Percentiles rank a stretch among this genome's conserved stretches.
phyloP scores from a whole-genome alignment of 768 basidiomycete genomes.

The Rickenella mellea region DNA sequence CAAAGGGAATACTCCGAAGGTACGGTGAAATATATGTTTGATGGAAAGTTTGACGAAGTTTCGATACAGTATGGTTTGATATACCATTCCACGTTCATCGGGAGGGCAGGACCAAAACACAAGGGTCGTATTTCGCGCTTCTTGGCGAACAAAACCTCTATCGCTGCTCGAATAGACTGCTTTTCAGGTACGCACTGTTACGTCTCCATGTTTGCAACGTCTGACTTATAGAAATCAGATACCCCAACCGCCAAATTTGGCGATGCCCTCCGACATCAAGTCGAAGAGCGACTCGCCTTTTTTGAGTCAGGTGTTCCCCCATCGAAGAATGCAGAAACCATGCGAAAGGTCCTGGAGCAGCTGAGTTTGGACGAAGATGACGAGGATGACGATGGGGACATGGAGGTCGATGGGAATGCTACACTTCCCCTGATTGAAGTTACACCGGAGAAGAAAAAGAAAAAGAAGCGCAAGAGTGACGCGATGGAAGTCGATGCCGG shows the following conservation, averaged over 20 bases:
- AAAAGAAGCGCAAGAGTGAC: conserved; percentile 54
- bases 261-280: conserved; percentile 86
- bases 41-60: conserved; percentile 1
- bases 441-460: conserved; percentile 37
- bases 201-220: background rate
- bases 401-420: conserved; percentile 31
- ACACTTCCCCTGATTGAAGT: conserved; percentile 52
- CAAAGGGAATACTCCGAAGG: conserved; percentile 97
- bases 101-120: conserved; percentile 86
- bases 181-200: conserved; percentile 53
- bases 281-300: conserved; percentile 90
- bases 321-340: conserved; percentile 86
- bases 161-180: conserved; percentile 94
- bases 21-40: conserved; percentile 19
- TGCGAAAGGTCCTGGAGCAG: conserved; percentile 76
- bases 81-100: conserved; percentile 95
- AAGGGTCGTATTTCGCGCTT: conserved; percentile 99
- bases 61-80: conserved; percentile 80
- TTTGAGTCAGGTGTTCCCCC: conserved; percentile 90
- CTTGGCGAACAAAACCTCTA: conserved; percentile 97
- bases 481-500: conserved; percentile 46
- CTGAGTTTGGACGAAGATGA: conserved; percentile 56
- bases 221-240: conserved; percentile 28
- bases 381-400: conserved; percentile 43
- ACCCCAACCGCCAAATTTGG: conserved; percentile 89